Percentiles rank a stretch among this genome's conserved stretches.
phyloP scores from a whole-genome alignment of 108 stramenopile genomes.

The Cyclotella kingstonii region DNA sequence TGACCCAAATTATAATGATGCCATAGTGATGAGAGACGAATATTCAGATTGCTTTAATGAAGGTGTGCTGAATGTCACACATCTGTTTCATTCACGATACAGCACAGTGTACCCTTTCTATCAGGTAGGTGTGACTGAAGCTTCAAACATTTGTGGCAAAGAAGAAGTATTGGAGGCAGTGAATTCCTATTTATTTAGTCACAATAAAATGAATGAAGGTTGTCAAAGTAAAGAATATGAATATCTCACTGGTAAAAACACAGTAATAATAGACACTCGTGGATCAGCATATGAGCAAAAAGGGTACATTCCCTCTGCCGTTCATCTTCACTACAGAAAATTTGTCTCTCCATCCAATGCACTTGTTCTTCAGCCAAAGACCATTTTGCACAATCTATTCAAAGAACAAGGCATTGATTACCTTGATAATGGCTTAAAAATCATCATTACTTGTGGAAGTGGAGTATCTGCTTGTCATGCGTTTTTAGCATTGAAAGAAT shows the following conservation, averaged over 20 bases:
- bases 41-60: constrained; percentile 31
- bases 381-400: constrained; percentile 51
- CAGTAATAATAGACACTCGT: constrained; percentile 67
- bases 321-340: constrained; percentile 60
- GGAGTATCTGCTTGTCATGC: constrained; percentile 74
- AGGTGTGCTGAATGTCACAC: constrained; percentile 20
- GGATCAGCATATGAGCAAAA: constrained; percentile 49
- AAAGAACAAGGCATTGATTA: constrained; percentile 46
- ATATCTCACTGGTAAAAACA: background rate
- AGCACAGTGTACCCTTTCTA: constrained; percentile 41
- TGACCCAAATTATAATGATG: constrained; percentile 11
- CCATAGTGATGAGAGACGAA: background rate
- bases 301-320: constrained; percentile 78
- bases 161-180: constrained; percentile 40
- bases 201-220: background rate
- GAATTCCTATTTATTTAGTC: constrained; percentile 10
- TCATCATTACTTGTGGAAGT: constrained; percentile 70
- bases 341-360: constrained; percentile 52
- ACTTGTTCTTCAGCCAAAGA: constrained; percentile 46
- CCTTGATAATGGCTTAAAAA: constrained; percentile 36
- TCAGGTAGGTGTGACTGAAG: constrained; percentile 36
- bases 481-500: constrained; percentile 57
- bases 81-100: constrained; percentile 34
- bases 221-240: constrained; percentile 3
- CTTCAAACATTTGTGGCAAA: constrained; percentile 38